Evolutionary conservation across 2,329 filamentous ascomycete genomes (phyloP), one percentile per base, ranked within the genome.

Genomic region (Tolypocladium pustulatum): DNA sequence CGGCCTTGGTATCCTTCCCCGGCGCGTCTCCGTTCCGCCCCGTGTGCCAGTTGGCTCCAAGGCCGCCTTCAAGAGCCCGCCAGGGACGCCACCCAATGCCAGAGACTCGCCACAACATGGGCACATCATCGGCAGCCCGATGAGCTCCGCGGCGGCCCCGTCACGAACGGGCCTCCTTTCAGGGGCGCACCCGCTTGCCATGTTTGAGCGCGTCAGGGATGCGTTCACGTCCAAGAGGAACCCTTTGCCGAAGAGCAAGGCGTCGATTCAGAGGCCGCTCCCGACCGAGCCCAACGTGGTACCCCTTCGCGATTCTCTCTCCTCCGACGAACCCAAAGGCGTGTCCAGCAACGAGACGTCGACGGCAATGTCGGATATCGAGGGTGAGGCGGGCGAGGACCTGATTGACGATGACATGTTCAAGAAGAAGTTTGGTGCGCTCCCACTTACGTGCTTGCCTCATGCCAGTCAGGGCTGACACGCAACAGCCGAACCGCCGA

Each of bases 371-470:
- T 52, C 60, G 22, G 51, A 56, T 12, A 20, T 32, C 10, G 53
- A 27, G 25, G 15, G 37, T 15, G 54, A 55, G 1, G 34, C 25
- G 0, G 56, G 40, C 5, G 22, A 38, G 20, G 51, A 58, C 4
- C 22, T 36, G 8, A 40, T 57, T 17, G 57, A 61, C 27, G 69
- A 72, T 54, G 67, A 72, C 13, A 61, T 61, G 5, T 71, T 73
- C 49, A 62, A 66, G 54, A 66, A 61, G n/a, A 70, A 70, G 56
- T 73, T 69, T 54, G 63, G 69, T 71, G 63, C 55, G 67, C 56
- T 40, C 17, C 8, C 38, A 25, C 25, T 34, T 46, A 38, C 13
- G 9, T 22, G 49, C 49, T 34, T 34, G 49, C 30, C 17, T 52
- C 30, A 4, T 9, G 3, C 3, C 3, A 20, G 15, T 30, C 15